Conservation (phyloP, 257 asterid genomes). For the Sherardia arvensis region DNA sequence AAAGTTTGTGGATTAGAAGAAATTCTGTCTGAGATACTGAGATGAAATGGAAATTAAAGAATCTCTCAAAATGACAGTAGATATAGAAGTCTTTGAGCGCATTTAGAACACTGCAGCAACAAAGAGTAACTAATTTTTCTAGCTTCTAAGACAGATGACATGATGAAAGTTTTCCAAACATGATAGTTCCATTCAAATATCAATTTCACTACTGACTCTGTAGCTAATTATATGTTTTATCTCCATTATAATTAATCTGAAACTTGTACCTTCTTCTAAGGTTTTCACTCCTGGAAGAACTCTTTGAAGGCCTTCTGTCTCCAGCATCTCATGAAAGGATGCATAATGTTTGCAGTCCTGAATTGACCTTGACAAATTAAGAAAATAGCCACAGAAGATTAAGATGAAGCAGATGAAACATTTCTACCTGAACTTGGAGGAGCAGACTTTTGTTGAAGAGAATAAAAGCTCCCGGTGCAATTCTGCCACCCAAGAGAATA, state of each 20-base stretch:
- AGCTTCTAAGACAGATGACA: neutral
- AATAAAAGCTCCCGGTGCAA: constrained; percentile 44
- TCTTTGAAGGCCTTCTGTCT: constrained; percentile 47
- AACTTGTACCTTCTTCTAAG: constrained; percentile 53
- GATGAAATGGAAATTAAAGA: too few species aligned
- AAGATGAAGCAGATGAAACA: constrained; percentile 16
- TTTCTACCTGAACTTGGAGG: constrained; percentile 76
- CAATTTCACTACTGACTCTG: neutral
- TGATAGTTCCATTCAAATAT: neutral
- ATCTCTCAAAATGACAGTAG: too few species aligned
- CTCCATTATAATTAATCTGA: neutral
- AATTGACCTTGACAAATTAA: constrained; percentile 8
- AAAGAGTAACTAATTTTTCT: too few species aligned
- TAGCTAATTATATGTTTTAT: neutral
- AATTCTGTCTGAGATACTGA: too few species aligned
- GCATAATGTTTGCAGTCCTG: constrained; percentile 65
- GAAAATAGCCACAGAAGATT: constrained; percentile 1
- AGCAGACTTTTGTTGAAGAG: constrained; percentile 62
- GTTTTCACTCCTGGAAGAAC: constrained; percentile 76
- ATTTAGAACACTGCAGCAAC: too few species aligned
- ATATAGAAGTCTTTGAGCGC: too few species aligned
- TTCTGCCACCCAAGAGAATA: constrained; percentile 36
- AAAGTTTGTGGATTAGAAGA: too few species aligned
- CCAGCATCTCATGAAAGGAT: constrained; percentile 74
- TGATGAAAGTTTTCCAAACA: neutral